These are phyloP conservation scores for Yarrowia sp. DNA, from an alignment of 805 yeast species.

Conservation along the genomic window DNA sequence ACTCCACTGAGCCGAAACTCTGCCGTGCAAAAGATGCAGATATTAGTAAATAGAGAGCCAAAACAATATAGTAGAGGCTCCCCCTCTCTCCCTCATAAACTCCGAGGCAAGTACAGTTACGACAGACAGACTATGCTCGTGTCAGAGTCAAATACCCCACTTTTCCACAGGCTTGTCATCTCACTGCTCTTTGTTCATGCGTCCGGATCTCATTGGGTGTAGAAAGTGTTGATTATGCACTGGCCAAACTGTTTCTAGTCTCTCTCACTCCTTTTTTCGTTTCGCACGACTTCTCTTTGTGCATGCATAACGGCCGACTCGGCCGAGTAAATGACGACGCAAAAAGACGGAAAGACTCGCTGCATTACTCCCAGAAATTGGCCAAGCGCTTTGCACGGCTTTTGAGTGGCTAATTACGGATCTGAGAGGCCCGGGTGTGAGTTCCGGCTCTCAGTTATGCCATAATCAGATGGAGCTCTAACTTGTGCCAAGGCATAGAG, in stretches of 20 bases:
- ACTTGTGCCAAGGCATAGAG: too few species aligned
- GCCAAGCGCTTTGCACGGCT: background rate
- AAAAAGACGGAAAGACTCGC: too few species aligned
- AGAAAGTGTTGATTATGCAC: conserved; percentile 8
- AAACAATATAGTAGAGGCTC: too few species aligned
- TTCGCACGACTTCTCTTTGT: background rate
- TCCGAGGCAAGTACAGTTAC: conserved; percentile 21
- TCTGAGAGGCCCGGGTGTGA: background rate
- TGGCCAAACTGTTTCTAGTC: background rate
- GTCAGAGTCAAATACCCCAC: conserved; percentile 4
- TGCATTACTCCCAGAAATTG: background rate
- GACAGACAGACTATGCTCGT: background rate
- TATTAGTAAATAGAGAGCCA: too few species aligned
- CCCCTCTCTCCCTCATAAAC: background rate
- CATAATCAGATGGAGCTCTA: too few species aligned
- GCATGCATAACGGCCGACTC: conserved; percentile 15
- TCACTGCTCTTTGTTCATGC: conserved; percentile 9
- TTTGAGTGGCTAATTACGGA: background rate
- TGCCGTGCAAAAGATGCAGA: conserved; percentile 14
- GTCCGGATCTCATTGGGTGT: conserved; percentile 21
- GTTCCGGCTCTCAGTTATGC: too few species aligned
- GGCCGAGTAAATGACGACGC: background rate
- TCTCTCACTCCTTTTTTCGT: background rate
- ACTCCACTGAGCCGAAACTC: conserved; percentile 10
- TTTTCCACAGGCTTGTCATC: background rate